Conservation (phyloP, 192 early-diverging fungal species). For the Gaertneriomyces sp. region DNA sequence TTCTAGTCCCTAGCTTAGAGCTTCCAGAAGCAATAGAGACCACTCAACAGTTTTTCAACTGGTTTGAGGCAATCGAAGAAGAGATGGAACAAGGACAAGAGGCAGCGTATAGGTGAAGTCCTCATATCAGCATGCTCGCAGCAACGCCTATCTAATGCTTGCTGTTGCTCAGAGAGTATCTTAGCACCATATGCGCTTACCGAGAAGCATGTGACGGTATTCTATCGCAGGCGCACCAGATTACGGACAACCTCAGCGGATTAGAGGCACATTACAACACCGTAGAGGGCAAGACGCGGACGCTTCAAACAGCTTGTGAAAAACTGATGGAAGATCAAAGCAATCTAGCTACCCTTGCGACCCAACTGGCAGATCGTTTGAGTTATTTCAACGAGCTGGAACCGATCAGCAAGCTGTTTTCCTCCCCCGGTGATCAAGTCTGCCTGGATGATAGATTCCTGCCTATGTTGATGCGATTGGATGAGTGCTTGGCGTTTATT, state of each 20-base stretch:
- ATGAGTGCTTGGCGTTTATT: conserved; percentile 75
- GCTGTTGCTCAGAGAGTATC: conserved; percentile 50
- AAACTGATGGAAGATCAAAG: conserved; percentile 68
- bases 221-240: conserved; percentile 53
- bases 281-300: conserved; percentile 72
- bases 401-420: conserved; percentile 71
- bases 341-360: conserved; percentile 56
- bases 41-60: conserved; percentile 89
- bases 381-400: conserved; percentile 84
- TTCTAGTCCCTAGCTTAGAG: conserved; percentile 1
- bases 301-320: conserved; percentile 77
- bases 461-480: conserved; percentile 71
- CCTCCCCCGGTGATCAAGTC: conserved; percentile 77
- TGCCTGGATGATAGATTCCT: conserved; percentile 77
- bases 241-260: conserved; percentile 54
- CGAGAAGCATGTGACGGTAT: conserved; percentile 65
- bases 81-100: conserved; percentile 86
- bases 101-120: conserved; percentile 67
- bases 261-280: conserved; percentile 70
- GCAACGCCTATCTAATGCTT: not conserved
- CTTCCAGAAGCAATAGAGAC: conserved; percentile 61
- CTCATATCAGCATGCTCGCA: not conserved
- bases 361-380: conserved; percentile 58
- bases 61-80: conserved; percentile 79
- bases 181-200: conserved; percentile 57